Evolutionary conservation across 768 basidiomycete species (phyloP).

Genomic region (Xerocomellus amylosporus): DNA sequence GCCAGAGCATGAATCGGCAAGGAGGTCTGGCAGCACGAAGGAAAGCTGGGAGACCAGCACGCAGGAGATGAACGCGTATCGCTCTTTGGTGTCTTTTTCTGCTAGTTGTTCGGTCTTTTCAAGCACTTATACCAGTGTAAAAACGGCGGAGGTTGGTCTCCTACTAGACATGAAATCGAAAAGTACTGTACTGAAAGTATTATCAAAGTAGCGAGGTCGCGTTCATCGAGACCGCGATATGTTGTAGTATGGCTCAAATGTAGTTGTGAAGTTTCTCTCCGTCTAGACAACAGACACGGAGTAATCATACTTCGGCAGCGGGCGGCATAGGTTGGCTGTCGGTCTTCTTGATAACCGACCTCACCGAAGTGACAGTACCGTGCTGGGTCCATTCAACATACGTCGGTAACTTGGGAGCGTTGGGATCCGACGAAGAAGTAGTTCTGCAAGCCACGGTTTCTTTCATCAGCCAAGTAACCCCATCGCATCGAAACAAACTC

Average conservation of each 20-base stretch:
- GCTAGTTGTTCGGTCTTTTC: neutral
- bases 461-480: neutral
- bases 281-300: conserved; percentile 12
- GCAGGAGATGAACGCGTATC: conserved; percentile 52
- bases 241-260: neutral
- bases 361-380: conserved; percentile 3
- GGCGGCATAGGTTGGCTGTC: conserved; percentile 1
- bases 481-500: neutral
- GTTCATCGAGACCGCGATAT: neutral
- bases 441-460: conserved; percentile 2
- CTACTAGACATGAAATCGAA: conserved; percentile 7
- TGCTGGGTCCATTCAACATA: conserved; percentile 13
- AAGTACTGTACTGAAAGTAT: conserved; percentile 12
- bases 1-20: conserved; percentile 63
- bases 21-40: conserved; percentile 57
- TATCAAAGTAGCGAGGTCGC: neutral
- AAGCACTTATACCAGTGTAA: neutral
- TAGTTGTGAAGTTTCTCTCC: neutral
- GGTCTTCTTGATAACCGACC: conserved; percentile 2
- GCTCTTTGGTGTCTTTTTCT: neutral
- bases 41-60: conserved; percentile 67
- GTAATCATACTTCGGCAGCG: neutral
- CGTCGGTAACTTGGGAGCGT: conserved; percentile 15
- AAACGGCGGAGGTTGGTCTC: neutral
- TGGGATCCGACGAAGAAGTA: conserved; percentile 6